Conservation (phyloP, 441 rosid species). For the Gossypium trilobum region DNA sequence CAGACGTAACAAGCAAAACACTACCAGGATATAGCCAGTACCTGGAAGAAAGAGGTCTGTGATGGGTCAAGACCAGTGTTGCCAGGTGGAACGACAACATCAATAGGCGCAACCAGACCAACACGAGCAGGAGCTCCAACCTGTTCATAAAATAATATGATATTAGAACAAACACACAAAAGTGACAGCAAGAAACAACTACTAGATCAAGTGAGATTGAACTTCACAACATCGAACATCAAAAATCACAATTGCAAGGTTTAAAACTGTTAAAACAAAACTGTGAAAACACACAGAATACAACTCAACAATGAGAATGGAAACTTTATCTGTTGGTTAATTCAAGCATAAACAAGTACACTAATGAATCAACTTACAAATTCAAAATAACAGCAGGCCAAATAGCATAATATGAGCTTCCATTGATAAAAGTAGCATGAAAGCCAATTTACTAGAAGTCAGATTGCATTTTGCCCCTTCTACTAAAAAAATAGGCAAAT, state of each 20-base stretch:
- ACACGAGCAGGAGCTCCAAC: slow-evolving; percentile 99
- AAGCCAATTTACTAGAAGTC: too few relatives aligned
- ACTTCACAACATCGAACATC: neutral
- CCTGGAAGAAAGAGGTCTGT: slow-evolving; percentile 91
- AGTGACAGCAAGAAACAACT: neutral
- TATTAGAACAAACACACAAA: neutral
- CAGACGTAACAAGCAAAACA: neutral
- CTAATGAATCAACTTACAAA: neutral
- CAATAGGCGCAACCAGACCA: slow-evolving; percentile 85
- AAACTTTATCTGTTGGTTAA: neutral
- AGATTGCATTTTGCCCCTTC: too few relatives aligned
- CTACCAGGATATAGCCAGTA: neutral
- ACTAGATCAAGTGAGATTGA: neutral
- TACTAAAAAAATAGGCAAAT: too few relatives aligned
- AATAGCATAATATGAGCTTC: too few relatives aligned
- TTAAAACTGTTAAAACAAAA: neutral
- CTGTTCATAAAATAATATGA: slow-evolving; percentile 22
- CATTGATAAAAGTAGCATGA: too few relatives aligned
- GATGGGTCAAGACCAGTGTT: slow-evolving; percentile 94
- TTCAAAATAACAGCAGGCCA: neutral
- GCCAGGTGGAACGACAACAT: slow-evolving; percentile 92
- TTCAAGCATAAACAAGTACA: neutral
- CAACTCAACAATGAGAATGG: neutral
- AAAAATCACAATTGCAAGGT: too few relatives aligned
- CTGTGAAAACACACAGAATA: neutral